A percentile compares a stretch with the other conserved stretches of the same genome.
Conservation (phyloP, 331 rosid species). For the Pyracantha coccinea region DNA sequence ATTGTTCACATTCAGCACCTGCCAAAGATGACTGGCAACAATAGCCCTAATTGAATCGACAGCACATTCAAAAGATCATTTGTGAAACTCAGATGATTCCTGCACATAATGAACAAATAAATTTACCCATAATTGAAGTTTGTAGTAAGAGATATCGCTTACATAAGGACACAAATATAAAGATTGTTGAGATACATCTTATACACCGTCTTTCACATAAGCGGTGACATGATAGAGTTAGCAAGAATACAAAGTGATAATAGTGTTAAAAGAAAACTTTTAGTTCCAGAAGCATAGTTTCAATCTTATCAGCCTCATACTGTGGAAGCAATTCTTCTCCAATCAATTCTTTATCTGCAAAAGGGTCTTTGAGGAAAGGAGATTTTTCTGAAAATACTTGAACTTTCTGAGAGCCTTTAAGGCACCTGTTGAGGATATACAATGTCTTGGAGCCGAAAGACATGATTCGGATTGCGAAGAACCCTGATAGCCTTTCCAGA, state of each 20-base stretch:
- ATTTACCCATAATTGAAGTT: not conserved
- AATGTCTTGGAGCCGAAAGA: constrained; percentile 54
- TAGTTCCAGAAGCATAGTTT: constrained; percentile 76
- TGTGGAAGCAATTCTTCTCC: constrained; percentile 90
- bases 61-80: constrained; percentile 83
- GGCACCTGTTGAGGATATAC: constrained; percentile 47
- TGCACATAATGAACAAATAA: constrained; percentile 31
- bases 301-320: constrained; percentile 88
- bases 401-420: constrained; percentile 53
- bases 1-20: constrained; percentile 42
- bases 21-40: constrained; percentile 99
- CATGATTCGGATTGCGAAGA: constrained; percentile 78
- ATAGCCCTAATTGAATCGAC: constrained; percentile 79
- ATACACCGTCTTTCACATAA: constrained; percentile 12
- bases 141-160: not conserved
- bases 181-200: not conserved
- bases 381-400: constrained; percentile 52
- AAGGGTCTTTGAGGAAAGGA: constrained; percentile 58
- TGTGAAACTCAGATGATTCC: constrained; percentile 91
- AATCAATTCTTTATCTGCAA: constrained; percentile 39
- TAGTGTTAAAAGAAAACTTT: constrained; percentile 43
- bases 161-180: not conserved
- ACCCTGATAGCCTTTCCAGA: constrained; percentile 95
- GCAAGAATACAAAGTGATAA: not conserved
- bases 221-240: not conserved